Evolutionary conservation across 129 eudicot species (phyloP).

Genomic region (Chrysanthemum makinoi): DNA sequence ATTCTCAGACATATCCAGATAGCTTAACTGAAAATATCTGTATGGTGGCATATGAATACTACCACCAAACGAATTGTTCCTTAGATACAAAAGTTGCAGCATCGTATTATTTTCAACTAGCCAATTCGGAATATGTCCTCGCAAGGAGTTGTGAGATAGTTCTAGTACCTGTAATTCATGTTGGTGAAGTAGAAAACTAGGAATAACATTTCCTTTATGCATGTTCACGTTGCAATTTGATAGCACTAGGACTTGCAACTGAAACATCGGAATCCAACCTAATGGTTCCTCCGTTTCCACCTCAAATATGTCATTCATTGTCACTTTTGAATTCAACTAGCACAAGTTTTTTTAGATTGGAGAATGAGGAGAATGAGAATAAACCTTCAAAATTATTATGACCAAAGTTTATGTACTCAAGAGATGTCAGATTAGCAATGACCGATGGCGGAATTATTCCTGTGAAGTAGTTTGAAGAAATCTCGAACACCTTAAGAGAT

Average conservation of each 20-base stretch:
- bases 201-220: background rate
- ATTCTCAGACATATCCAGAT: constrained; percentile 21
- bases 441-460: constrained; percentile 11
- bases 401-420: constrained; percentile 30
- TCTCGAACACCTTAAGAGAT: constrained; percentile 25
- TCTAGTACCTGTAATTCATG: constrained; percentile 13
- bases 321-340: background rate
- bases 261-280: constrained; percentile 31
- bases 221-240: constrained; percentile 22
- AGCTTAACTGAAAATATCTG: background rate
- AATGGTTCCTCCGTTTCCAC: constrained; percentile 23
- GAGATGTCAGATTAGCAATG: constrained; percentile 19
- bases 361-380: constrained; percentile 24
- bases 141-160: constrained; percentile 25
- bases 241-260: constrained; percentile 25
- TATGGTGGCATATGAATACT: background rate
- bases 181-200: constrained; percentile 33
- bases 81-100: background rate
- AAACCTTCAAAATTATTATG: constrained; percentile 29
- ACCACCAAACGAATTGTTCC: constrained; percentile 23
- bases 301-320: background rate
- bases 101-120: constrained; percentile 31
- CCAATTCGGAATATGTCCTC: constrained; percentile 27
- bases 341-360: constrained; percentile 29
- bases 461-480: constrained; percentile 19